Evolutionary conservation across 768 basidiomycete genomes (phyloP).

Genomic region (Phlebiopsis flavidoalba): DNA sequence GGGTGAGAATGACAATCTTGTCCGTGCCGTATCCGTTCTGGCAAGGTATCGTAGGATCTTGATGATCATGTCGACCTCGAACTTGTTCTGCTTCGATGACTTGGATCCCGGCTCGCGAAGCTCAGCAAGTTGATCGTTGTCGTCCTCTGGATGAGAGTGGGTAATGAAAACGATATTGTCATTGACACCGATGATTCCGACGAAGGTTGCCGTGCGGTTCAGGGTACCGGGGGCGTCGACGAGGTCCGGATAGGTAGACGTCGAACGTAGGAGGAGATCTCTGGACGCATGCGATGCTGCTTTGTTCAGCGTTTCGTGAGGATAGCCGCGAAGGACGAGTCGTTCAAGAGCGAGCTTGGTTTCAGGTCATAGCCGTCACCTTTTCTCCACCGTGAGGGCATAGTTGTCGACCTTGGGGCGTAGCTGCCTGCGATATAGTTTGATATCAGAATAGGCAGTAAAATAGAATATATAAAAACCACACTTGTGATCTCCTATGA

Average conservation of each 20-base stretch:
- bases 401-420: conserved; percentile 72
- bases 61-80: conserved; percentile 58
- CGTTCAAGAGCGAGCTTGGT: conserved; percentile 57
- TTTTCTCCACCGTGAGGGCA: conserved; percentile 58
- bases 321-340: conserved; percentile 55
- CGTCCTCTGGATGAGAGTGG: conserved; percentile 52
- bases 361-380: conserved; percentile 65
- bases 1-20: conserved; percentile 60
- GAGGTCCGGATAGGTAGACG: conserved; percentile 63
- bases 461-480: background rate
- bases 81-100: conserved; percentile 57
- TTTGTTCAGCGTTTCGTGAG: conserved; percentile 48
- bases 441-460: background rate
- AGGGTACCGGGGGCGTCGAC: conserved; percentile 46
- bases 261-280: conserved; percentile 60
- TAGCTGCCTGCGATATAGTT: conserved; percentile 47
- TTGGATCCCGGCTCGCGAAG: conserved; percentile 39
- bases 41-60: conserved; percentile 61
- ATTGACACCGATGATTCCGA: conserved; percentile 48
- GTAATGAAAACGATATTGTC: conserved; percentile 59
- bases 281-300: conserved; percentile 74
- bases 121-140: conserved; percentile 36
- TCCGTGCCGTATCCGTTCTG: conserved; percentile 66
- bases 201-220: conserved; percentile 34
- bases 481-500: conserved; percentile 73